Conservation (phyloP, 2,329 filamentous ascomycete species). For the Escovopsis sp. region DNA sequence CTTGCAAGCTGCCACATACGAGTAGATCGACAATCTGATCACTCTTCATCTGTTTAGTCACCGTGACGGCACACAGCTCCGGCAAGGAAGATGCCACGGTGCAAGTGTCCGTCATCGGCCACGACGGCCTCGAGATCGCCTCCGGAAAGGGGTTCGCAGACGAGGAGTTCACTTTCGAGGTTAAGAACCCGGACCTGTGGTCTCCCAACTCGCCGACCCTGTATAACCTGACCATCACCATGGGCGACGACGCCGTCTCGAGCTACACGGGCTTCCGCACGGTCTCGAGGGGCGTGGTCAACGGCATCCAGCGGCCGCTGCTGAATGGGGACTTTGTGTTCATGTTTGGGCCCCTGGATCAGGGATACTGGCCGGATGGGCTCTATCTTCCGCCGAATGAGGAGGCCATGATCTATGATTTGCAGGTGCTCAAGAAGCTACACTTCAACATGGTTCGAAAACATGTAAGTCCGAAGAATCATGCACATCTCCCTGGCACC, state of each 20-base stretch:
- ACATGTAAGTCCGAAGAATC: constrained; percentile 34
- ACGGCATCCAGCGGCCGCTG: constrained; percentile 45
- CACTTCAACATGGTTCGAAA: constrained; percentile 61
- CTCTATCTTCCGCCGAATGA: constrained; percentile 48
- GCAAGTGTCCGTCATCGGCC: constrained; percentile 21
- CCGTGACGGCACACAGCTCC: constrained; percentile 38
- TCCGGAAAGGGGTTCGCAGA: constrained; percentile 31
- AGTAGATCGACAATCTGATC: too few relatives aligned
- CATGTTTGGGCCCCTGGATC: constrained; percentile 53
- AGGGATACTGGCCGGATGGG: constrained; percentile 59
- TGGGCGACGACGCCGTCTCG: constrained; percentile 35
- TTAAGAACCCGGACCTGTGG: constrained; percentile 45
- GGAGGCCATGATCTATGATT: constrained; percentile 54
- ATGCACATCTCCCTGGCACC: not conserved
- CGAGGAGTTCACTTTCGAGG: constrained; percentile 36
- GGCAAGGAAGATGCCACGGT: constrained; percentile 19
- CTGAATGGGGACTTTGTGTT: constrained; percentile 58
- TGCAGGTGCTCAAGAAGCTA: constrained; percentile 47
- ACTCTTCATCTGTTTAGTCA: constrained; percentile 27
- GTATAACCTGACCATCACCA: constrained; percentile 46
- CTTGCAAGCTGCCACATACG: too few relatives aligned
- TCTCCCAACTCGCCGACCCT: constrained; percentile 46
- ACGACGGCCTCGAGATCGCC: constrained; percentile 26
- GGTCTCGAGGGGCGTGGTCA: constrained; percentile 38
- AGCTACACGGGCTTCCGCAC: constrained; percentile 60